Conservation (phyloP, 495 filamentous ascomycete species). For the Hypoxylon subgilvum region DNA sequence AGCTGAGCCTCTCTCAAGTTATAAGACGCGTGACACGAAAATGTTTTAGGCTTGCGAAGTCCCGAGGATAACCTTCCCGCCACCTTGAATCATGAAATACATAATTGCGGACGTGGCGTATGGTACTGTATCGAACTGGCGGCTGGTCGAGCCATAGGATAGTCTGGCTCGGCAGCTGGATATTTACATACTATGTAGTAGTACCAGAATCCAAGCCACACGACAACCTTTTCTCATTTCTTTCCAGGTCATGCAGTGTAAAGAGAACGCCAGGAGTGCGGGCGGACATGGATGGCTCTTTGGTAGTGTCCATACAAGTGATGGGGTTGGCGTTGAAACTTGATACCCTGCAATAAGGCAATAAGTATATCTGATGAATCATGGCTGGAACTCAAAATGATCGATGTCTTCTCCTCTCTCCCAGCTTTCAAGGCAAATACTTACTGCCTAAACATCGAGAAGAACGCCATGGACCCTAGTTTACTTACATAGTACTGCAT, state of each 20-base stretch:
- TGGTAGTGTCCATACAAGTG: background rate
- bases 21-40: background rate
- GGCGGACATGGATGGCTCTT: too few relatives aligned
- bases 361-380: too few relatives aligned
- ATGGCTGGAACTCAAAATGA: background rate
- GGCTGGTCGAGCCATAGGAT: constrained; percentile 23
- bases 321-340: background rate
- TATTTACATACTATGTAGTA: constrained; percentile 18
- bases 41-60: constrained; percentile 19
- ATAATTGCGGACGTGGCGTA: constrained; percentile 4
- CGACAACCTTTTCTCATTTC: too few relatives aligned
- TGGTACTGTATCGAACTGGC: constrained; percentile 13
- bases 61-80: constrained; percentile 2
- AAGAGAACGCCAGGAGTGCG: constrained; percentile 1
- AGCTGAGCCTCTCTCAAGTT: too few relatives aligned
- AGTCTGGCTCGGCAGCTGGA: constrained; percentile 16
- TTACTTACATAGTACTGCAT: background rate
- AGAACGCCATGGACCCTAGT: too few relatives aligned
- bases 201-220: too few relatives aligned
- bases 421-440: background rate
- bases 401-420: constrained; percentile 2
- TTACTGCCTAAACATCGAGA: too few relatives aligned
- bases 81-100: constrained; percentile 10
- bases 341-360: background rate
- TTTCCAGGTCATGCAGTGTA: background rate